Percentiles rank a stretch among this genome's conserved stretches.
These are phyloP conservation scores for Chrysochromulina parva DNA, from an alignment of 78 protist genomes.

Conservation along the genomic window DNA sequence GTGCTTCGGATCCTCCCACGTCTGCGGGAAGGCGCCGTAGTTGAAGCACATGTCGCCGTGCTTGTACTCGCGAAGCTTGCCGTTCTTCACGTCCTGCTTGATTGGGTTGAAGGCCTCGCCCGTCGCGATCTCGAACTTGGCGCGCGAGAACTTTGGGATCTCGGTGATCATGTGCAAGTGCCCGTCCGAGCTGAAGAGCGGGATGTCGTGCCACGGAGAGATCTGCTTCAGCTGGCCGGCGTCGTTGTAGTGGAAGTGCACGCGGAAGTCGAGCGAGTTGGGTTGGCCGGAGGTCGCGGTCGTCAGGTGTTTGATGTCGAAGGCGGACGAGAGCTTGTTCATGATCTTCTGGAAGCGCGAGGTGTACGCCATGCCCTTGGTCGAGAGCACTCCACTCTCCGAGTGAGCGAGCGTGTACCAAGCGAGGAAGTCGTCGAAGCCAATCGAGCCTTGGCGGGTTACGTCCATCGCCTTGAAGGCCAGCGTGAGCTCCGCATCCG, in stretches of 20 bases:
- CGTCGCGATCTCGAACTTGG: slow-evolving; percentile 45
- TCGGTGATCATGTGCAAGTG: slow-evolving; percentile 24
- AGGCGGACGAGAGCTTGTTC: neutral
- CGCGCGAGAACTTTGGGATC: slow-evolving; percentile 49
- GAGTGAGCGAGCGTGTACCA: slow-evolving; percentile 29
- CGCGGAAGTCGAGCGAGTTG: neutral
- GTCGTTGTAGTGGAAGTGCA: slow-evolving; percentile 20
- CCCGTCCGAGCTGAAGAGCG: slow-evolving; percentile 11
- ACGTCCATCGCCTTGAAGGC: slow-evolving; percentile 9
- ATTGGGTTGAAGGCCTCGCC: slow-evolving; percentile 41
- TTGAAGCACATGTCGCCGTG: slow-evolving; percentile 52
- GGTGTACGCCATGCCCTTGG: neutral
- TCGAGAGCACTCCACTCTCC: neutral
- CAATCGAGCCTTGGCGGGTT: neutral
- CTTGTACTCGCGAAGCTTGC: slow-evolving; percentile 45
- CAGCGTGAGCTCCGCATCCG: neutral
- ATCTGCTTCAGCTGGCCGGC: neutral
- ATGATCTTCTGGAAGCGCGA: neutral
- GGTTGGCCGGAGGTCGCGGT: neutral
- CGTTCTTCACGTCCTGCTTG: slow-evolving; percentile 55
- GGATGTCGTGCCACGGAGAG: slow-evolving; percentile 61
- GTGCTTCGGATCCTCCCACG: slow-evolving; percentile 72
- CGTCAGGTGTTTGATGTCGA: neutral
- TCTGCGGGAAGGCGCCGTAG: slow-evolving; percentile 92
- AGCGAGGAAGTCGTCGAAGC: slow-evolving; percentile 1